Conservation (phyloP, 2,329 filamentous ascomycete species). For the Colletotrichum sp. region DNA sequence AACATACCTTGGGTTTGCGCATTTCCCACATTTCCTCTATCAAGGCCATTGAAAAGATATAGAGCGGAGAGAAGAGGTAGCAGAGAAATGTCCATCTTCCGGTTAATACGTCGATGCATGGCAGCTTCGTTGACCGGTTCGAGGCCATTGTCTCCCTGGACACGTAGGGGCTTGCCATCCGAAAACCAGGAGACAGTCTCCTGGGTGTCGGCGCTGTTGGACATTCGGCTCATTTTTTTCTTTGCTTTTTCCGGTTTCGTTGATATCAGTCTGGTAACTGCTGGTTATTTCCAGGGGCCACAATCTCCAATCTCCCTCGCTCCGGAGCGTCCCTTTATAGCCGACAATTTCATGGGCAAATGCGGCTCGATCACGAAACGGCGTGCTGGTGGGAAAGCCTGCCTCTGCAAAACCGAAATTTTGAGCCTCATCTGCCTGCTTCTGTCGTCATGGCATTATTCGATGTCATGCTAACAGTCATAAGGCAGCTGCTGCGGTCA, state of each 20-base stretch:
- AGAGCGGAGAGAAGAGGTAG: conserved; percentile 42
- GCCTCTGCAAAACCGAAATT: not conserved
- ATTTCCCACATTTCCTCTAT: conserved; percentile 45
- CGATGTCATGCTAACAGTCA: not conserved
- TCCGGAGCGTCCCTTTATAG: not conserved
- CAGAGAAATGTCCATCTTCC: conserved; percentile 38
- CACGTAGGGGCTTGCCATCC: not conserved
- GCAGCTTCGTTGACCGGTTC: not conserved
- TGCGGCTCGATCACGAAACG: not conserved
- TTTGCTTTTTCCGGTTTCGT: not conserved
- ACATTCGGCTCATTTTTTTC: not conserved
- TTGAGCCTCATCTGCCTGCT: not conserved
- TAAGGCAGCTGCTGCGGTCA: conserved; percentile 16
- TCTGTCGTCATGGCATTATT: not conserved
- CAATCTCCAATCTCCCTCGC: not conserved
- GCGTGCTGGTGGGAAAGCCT: not conserved
- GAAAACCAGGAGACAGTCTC: conserved; percentile 1
- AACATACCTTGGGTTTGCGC: conserved; percentile 38
- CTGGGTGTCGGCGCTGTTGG: not conserved
- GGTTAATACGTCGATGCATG: conserved; percentile 29
- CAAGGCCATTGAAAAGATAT: conserved; percentile 45
- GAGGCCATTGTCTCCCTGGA: not conserved
- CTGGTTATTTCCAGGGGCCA: not conserved
- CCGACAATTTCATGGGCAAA: not conserved
- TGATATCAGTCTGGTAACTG: not conserved